A percentile compares a stretch with the other conserved stretches of the same genome.
phyloP scores from a whole-genome alignment of 805 yeast genomes.

The Lipomyces yamanashiensis region DNA sequence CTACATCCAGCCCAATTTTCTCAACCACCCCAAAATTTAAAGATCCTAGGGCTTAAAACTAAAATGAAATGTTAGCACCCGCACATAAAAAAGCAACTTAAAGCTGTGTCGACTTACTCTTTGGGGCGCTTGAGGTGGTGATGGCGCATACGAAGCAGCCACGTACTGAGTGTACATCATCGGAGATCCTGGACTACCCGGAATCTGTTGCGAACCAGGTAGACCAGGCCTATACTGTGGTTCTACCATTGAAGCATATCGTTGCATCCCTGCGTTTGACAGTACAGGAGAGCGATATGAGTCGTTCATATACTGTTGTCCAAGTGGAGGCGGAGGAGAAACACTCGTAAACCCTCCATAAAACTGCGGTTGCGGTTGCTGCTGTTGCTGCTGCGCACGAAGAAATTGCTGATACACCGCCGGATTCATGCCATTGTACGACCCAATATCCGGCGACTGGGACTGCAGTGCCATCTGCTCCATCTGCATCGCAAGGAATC shows the following conservation, averaged over 20 bases:
- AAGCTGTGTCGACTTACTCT: slow-evolving; percentile 10
- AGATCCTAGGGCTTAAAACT: neutral
- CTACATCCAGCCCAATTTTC: too few relatives aligned
- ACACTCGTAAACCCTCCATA: neutral
- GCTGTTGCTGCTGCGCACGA: slow-evolving; percentile 20
- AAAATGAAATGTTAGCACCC: neutral
- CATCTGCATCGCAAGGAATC: slow-evolving; percentile 16
- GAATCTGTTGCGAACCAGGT: slow-evolving; percentile 7
- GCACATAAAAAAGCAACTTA: neutral
- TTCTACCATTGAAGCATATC: neutral
- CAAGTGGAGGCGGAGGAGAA: slow-evolving; percentile 19
- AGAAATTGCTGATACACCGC: slow-evolving; percentile 15
- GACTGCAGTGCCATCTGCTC: slow-evolving; percentile 17
- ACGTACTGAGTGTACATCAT: slow-evolving; percentile 21
- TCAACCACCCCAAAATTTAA: too few relatives aligned
- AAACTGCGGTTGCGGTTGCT: slow-evolving; percentile 2
- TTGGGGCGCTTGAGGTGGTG: slow-evolving; percentile 14
- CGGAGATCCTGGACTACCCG: slow-evolving; percentile 20
- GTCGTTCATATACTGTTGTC: slow-evolving; percentile 3
- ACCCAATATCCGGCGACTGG: slow-evolving; percentile 5
- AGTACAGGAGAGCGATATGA: neutral
- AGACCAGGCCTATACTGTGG: slow-evolving; percentile 2
- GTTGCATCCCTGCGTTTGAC: slow-evolving; percentile 6
- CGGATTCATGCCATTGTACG: neutral
- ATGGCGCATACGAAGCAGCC: slow-evolving; percentile 12